Conservation (phyloP, 2,329 filamentous ascomycete species). For the Aspergillus texensis region DNA sequence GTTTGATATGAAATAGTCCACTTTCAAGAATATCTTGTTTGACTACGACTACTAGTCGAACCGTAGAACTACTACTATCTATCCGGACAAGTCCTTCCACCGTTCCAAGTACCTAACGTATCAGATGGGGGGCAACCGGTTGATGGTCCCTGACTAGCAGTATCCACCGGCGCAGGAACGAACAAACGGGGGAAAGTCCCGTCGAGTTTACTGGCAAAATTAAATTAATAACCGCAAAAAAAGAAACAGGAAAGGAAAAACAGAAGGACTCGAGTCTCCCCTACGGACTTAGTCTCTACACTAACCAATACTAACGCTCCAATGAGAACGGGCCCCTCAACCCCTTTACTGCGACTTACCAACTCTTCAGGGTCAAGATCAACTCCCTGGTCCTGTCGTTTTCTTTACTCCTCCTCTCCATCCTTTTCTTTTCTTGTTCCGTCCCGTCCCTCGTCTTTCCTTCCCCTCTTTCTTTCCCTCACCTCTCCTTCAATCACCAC, state of each 20-base stretch:
- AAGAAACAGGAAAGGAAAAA: neutral
- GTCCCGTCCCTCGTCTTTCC: slow-evolving; percentile 17
- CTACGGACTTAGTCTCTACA: neutral
- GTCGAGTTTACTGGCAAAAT: neutral
- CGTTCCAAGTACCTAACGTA: neutral
- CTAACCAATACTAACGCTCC: slow-evolving; percentile 3
- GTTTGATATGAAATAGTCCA: neutral
- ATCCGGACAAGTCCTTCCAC: neutral
- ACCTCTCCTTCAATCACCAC: slow-evolving; percentile 41
- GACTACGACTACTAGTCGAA: neutral
- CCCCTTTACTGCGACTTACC: slow-evolving; percentile 14
- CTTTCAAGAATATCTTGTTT: neutral
- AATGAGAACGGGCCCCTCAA: slow-evolving; percentile 9
- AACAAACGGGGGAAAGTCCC: slow-evolving; percentile 14
- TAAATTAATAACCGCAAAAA: slow-evolving; percentile 4
- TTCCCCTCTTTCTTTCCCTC: slow-evolving; percentile 49
- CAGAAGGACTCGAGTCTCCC: neutral
- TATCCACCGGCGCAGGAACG: slow-evolving; percentile 21
- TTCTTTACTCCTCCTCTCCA: slow-evolving; percentile 1
- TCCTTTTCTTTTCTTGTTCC: slow-evolving; percentile 21
- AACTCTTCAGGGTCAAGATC: slow-evolving; percentile 24
- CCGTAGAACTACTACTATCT: neutral
- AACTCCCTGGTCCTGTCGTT: slow-evolving; percentile 18
- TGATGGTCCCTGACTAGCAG: slow-evolving; percentile 19
- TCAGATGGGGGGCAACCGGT: neutral